Conservation (phyloP, 257 asterid species). For the Knoxia roxburghii region DNA sequence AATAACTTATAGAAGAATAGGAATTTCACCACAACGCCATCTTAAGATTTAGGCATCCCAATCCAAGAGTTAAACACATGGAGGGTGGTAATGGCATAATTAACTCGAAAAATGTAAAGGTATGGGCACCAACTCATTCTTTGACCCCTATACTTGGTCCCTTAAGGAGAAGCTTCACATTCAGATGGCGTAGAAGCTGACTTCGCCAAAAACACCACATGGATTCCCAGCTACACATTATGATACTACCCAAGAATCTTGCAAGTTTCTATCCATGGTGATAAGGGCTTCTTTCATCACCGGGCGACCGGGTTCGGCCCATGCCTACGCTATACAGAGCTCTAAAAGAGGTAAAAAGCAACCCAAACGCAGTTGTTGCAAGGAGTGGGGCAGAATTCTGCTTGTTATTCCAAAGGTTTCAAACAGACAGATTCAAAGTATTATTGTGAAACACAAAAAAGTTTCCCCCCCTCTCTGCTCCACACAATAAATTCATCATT, state of each 20-base stretch:
- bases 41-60: no score
- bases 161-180: neutral
- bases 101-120: neutral
- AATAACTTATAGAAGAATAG: no score
- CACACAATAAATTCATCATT: neutral
- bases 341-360: no score
- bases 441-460: neutral
- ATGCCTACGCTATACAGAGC: no score
- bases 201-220: neutral
- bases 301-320: no score
- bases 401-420: neutral
- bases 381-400: neutral
- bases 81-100: no score
- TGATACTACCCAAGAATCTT: neutral
- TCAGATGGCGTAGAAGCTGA: neutral
- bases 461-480: neutral
- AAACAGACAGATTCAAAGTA: neutral
- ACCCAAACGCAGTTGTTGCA: neutral
- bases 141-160: neutral
- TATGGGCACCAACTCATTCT: neutral
- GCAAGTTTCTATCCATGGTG: neutral
- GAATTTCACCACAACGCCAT: no score
- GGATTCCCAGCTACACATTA: neutral
- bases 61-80: neutral
- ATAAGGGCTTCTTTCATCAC: neutral